Base-by-base conservation (phyloP, 805 yeast genomes). In the Pichia cabralensis region DNA sequence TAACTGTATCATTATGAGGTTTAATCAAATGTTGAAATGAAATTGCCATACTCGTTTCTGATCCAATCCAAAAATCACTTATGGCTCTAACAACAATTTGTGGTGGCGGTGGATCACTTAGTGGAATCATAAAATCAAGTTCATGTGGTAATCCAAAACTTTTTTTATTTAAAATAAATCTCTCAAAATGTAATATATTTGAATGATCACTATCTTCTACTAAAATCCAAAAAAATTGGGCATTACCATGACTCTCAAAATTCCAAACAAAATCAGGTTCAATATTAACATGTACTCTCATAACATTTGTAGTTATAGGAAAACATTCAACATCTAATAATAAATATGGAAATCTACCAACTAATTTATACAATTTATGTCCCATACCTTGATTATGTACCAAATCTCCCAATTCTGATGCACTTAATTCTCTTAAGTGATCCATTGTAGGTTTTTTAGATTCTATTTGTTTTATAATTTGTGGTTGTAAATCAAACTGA, bases 61-160 rank as follows among this genome's bases (percentile, higher is more conserved):
- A 71, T 0, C 96, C 96, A 14, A 85, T 69, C 96, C 96, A 94
- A 1, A 71, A 58, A 49, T 92, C 97, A 4, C 94, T 83, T 5
- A 84, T 58, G 1, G 80, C 79, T 34, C 86, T 67, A 3, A 89
- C 76, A 6, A 84, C 72, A 22, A 92, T 69, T 53, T 92, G 97
- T 0, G 89, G 76, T 0, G 96, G 96, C n/a, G 79, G 57, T 2
- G 95, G 95, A 47, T 84, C 94, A 3, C 80, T 64, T 35, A 88
- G 58, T 0, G 98, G 98, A 28, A 92, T 81, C 78, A 94, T 85
- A 48, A 89, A 85, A 47, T 89, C 96, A 64, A 88, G 62, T 47
- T 75, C 83, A 53, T 83, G 94, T 1, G 61, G 55, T 12, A 62
- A 58, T 5, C 60, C 61, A 51, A 76, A 51, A 41, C 74, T 77